Evolutionary conservation across 73 alveolate species (phyloP), one percentile per base, ranked within the genome.

Genomic region (Tetrahymena elliotti): DNA sequence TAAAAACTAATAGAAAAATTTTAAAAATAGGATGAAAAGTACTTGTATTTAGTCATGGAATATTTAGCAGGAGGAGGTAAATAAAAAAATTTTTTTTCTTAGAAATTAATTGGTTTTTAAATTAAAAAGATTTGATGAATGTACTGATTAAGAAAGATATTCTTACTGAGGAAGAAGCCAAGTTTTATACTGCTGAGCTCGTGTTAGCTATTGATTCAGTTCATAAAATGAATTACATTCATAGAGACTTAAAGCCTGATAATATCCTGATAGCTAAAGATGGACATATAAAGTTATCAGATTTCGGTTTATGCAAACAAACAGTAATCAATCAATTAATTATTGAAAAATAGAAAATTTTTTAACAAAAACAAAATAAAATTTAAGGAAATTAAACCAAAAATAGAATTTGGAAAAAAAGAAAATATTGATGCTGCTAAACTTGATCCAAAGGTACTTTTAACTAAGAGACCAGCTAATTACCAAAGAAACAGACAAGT

Each of bases 21-120:
- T 36, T 36, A 84, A 88, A 84, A 40, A 27, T 88, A 94, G 96
- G 99, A 97, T 93, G 99, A 97, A 39, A 96, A 97, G 24, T 94
- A 96, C 88, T 94, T 97, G 6, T 97, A 97, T 93, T 92, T 97
- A 31, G 98, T 97, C 27, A 97, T 97, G 99, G 99, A 97, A 94
- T 97, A 97, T 92, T 95, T 97, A 94, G 97, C 97, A 4, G 99
- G 99, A 4, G 99, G 99, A 31, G 88, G 88, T 68, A 68, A 68
- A 31, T 1, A 68, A 27, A 18, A 22, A 4, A 22, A 11, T 0
- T 68, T 27, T 31, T 3, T 68, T 68, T 27, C 6, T 68, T 1
- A 15, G n/a, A 68, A 68, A 68, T 31, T 27, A 31, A 27, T 27
- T 24, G 1, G 36, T 7, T 0, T 68, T 68, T 24, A 18, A 68